phyloP scores from a whole-genome alignment of 1,284 basidiomycete species.

The Trametes sp. region DNA sequence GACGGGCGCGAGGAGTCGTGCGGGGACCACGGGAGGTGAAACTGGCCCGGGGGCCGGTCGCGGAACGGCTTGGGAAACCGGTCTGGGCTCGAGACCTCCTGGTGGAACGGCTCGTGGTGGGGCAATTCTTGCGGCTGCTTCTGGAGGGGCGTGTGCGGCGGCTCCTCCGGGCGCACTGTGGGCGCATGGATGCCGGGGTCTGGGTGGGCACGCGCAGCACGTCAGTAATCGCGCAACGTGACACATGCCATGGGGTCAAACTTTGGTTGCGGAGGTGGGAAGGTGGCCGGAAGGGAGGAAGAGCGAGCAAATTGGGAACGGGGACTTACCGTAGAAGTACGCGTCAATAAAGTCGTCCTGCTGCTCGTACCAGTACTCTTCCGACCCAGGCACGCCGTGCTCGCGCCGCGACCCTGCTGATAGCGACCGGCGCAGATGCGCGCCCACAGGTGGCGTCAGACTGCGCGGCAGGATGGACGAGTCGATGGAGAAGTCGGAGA shows the following conservation, averaged over 20 bases:
- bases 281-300: slow-evolving; percentile 3
- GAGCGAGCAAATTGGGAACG: slow-evolving; percentile 26
- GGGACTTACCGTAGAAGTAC: slow-evolving; percentile 56
- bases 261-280: slow-evolving; percentile 7
- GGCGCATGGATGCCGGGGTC: slow-evolving; percentile 35
- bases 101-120: slow-evolving; percentile 27
- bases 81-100: slow-evolving; percentile 35
- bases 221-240: slow-evolving; percentile 9
- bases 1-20: slow-evolving; percentile 37
- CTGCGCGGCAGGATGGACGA: slow-evolving; percentile 54
- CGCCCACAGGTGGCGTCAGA: slow-evolving; percentile 32
- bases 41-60: slow-evolving; percentile 42
- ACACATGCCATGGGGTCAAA: background rate
- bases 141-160: slow-evolving; percentile 21
- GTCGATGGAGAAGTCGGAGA: slow-evolving; percentile 64
- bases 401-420: slow-evolving; percentile 41
- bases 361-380: slow-evolving; percentile 51
- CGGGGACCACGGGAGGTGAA: slow-evolving; percentile 43
- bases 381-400: slow-evolving; percentile 35
- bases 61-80: slow-evolving; percentile 44
- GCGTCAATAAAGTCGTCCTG: slow-evolving; percentile 57
- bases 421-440: slow-evolving; percentile 31
- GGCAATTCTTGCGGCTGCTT: slow-evolving; percentile 12
- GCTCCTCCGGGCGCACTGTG: slow-evolving; percentile 23
- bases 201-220: slow-evolving; percentile 24